Evolutionary conservation across 345 rosid genomes (phyloP).

Genomic region (Boechera stricta): DNA sequence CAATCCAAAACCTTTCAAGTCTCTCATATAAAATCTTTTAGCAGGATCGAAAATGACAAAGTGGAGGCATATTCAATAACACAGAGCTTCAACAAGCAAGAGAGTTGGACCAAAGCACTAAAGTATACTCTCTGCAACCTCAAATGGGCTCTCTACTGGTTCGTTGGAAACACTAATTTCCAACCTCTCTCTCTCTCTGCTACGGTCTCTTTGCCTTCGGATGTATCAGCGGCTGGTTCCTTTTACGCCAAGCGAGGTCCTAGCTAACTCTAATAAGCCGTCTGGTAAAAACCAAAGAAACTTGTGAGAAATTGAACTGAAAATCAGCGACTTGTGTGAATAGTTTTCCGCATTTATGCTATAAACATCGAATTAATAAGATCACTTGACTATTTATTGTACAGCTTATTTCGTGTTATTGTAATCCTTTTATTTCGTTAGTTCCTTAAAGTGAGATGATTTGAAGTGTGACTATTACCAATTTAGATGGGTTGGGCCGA

Average conservation of each 20-base stretch:
- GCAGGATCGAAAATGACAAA: constrained; percentile 94
- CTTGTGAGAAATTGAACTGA: constrained; percentile 6
- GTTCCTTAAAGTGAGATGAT: too few relatives aligned
- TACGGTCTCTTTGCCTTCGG: constrained; percentile 55
- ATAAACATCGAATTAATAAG: background rate
- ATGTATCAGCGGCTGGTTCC: constrained; percentile 58
- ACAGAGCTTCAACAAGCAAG: constrained; percentile 93
- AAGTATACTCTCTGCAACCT: constrained; percentile 92
- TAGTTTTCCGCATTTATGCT: constrained; percentile 7
- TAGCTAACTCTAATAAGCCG: constrained; percentile 46
- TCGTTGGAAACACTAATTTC: constrained; percentile 86
- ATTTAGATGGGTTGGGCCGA: too few relatives aligned
- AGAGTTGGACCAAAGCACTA: constrained; percentile 97
- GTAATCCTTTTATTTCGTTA: too few relatives aligned
- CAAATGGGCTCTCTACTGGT: constrained; percentile 98
- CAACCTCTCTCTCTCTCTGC: constrained; percentile 63
- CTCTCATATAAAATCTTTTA: background rate
- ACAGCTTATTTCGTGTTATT: too few relatives aligned
- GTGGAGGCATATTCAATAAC: constrained; percentile 85
- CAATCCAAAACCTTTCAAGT: background rate
- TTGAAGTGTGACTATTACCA: too few relatives aligned
- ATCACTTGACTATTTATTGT: too few relatives aligned
- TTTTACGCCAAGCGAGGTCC: constrained; percentile 60
- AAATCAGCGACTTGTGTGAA: constrained; percentile 22
- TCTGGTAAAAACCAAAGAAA: constrained; percentile 48